phyloP scores from a whole-genome alignment of 805 yeast genomes.

The Scheffersomyces amazonensis region DNA sequence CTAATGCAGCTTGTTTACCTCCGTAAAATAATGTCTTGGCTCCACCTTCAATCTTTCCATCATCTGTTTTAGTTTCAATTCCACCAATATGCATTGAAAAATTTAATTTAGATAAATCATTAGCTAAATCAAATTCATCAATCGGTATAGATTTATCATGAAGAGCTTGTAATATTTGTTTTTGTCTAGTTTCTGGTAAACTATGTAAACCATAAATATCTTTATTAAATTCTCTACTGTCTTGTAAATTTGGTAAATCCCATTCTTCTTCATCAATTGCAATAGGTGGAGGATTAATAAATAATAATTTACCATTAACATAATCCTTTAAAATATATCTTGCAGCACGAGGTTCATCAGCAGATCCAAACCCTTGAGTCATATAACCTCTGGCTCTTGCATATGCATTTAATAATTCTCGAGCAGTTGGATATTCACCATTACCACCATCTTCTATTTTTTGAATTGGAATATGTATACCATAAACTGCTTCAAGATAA shows the following conservation, averaged over 20 bases:
- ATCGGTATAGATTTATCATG: slow-evolving; percentile 48
- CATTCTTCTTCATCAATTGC: slow-evolving; percentile 55
- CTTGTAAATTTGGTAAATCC: slow-evolving; percentile 45
- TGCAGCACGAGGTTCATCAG: slow-evolving; percentile 94
- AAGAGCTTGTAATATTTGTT: slow-evolving; percentile 67
- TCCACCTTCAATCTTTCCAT: slow-evolving; percentile 20
- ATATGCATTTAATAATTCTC: slow-evolving; percentile 84
- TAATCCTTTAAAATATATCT: slow-evolving; percentile 91
- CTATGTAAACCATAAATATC: slow-evolving; percentile 66
- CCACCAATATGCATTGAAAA: slow-evolving; percentile 72
- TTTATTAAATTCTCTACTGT: slow-evolving; percentile 57
- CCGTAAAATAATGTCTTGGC: slow-evolving; percentile 63
- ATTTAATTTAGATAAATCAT: slow-evolving; percentile 68
- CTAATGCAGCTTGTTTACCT: slow-evolving; percentile 78
- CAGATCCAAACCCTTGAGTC: slow-evolving; percentile 96
- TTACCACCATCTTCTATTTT: slow-evolving; percentile 84
- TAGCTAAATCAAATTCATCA: slow-evolving; percentile 60
- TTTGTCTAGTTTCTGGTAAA: slow-evolving; percentile 70
- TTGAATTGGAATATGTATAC: slow-evolving; percentile 79
- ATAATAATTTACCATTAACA: slow-evolving; percentile 85
- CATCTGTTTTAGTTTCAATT: slow-evolving; percentile 21
- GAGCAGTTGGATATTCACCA: slow-evolving; percentile 78
- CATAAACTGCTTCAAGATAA: slow-evolving; percentile 87
- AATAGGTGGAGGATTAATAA: slow-evolving; percentile 83
- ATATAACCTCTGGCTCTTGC: slow-evolving; percentile 96